These are phyloP conservation scores for Colletotrichum lentis DNA, from an alignment of 2,329 filamentous ascomycete genomes.

Conservation along the genomic window DNA sequence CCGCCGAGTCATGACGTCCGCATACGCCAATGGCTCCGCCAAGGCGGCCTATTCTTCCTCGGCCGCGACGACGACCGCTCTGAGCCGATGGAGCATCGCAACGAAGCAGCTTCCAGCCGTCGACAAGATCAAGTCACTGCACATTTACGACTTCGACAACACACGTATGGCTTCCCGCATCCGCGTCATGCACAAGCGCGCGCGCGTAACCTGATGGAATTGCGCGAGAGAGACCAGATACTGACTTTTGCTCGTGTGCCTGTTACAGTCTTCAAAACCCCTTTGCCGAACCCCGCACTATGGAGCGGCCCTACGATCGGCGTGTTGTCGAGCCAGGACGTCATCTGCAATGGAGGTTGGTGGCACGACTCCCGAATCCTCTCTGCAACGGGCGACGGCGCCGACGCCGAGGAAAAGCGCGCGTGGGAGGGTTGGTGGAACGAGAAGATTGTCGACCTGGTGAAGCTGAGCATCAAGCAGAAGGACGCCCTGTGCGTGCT, in stretches of 20 bases:
- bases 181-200: constrained; percentile 3
- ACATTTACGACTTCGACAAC: constrained; percentile 98
- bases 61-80: constrained; percentile 70
- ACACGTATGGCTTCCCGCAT: constrained; percentile 67
- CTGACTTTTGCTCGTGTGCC: background rate
- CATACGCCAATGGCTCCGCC: constrained; percentile 38
- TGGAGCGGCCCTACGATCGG: constrained; percentile 85
- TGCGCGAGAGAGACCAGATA: background rate
- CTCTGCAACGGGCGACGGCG: constrained; percentile 82
- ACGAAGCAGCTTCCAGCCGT: constrained; percentile 72
- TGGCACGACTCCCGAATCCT: constrained; percentile 94
- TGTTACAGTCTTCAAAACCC: constrained; percentile 81
- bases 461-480: constrained; percentile 81
- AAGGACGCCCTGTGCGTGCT: constrained; percentile 86
- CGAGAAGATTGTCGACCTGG: constrained; percentile 83
- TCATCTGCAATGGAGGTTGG: constrained; percentile 87
- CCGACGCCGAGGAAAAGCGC: constrained; percentile 80
- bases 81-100: constrained; percentile 85
- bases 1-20: constrained; percentile 39
- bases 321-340: constrained; percentile 76
- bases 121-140: constrained; percentile 77
- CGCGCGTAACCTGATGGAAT: background rate
- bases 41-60: constrained; percentile 32
- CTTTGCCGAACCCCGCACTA: constrained; percentile 85
- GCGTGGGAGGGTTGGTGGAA: constrained; percentile 98